Evolutionary conservation across 305 asterid genomes (phyloP).

Genomic region (Fraxinus velutina): DNA sequence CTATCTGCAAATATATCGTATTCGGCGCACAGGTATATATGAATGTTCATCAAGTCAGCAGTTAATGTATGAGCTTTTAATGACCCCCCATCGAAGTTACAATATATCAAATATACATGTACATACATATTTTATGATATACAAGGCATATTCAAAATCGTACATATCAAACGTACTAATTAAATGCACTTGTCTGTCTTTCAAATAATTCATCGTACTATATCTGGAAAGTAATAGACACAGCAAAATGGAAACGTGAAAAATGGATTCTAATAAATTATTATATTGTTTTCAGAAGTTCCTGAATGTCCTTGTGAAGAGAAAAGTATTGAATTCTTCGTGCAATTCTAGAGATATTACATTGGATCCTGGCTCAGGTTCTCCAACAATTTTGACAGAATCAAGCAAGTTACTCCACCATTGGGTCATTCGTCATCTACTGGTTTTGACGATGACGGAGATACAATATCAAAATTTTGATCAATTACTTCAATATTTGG

Average conservation of each 20-base stretch:
- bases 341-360: neutral
- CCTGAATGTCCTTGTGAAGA: neutral
- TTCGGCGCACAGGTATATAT: no score
- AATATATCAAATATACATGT: no score
- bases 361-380: neutral
- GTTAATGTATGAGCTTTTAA: no score
- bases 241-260: neutral
- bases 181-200: neutral
- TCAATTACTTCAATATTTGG: neutral
- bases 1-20: no score
- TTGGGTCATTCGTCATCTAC: neutral
- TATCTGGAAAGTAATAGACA: neutral
- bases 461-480: neutral
- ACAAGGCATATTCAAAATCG: neutral
- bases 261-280: neutral
- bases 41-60: no score
- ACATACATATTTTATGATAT: neutral
- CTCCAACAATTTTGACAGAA: neutral
- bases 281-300: neutral
- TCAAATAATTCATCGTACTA: neutral
- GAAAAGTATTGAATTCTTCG: neutral
- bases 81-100: no score
- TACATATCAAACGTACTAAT: neutral
- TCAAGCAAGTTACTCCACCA: slow-evolving; percentile 25
- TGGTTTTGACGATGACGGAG: neutral